Evolutionary conservation across 2,329 filamentous ascomycete genomes (phyloP).

Genomic region (Pestalotiopsis sp.): DNA sequence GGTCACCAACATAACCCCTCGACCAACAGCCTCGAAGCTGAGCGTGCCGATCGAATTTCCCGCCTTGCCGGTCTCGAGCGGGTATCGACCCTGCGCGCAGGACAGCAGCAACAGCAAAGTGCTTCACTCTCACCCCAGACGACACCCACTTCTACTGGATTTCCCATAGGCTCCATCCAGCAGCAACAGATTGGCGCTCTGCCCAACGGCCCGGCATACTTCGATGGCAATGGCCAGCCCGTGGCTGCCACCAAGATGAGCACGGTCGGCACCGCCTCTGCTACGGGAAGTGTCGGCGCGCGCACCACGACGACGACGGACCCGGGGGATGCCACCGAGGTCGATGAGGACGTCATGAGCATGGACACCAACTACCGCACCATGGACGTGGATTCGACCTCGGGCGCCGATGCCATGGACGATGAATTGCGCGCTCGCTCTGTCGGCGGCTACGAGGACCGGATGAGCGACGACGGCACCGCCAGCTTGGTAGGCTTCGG

Average conservation of each 20-base stretch:
- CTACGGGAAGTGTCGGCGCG: slow-evolving; percentile 76
- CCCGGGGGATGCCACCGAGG: slow-evolving; percentile 60
- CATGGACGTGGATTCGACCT: slow-evolving; percentile 56
- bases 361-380: slow-evolving; percentile 63
- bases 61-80: slow-evolving; percentile 90
- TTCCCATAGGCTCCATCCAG: slow-evolving; percentile 40
- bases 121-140: slow-evolving; percentile 51
- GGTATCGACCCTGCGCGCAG: slow-evolving; percentile 73
- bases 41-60: slow-evolving; percentile 93
- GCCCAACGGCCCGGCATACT: slow-evolving; percentile 68
- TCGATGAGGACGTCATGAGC: slow-evolving; percentile 69
- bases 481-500: slow-evolving; percentile 90
- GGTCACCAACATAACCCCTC: slow-evolving; percentile 63
- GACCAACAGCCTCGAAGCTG: slow-evolving; percentile 80
- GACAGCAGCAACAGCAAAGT: slow-evolving; percentile 34
- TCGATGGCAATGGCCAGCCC: slow-evolving; percentile 74
- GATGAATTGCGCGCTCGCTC: slow-evolving; percentile 49
- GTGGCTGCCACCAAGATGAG: slow-evolving; percentile 75
- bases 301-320: slow-evolving; percentile 50
- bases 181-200: slow-evolving; percentile 27
- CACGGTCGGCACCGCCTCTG: slow-evolving; percentile 89
- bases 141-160: slow-evolving; percentile 51
- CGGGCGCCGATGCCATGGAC: slow-evolving; percentile 33
- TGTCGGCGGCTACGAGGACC: slow-evolving; percentile 61
- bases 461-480: slow-evolving; percentile 83